phyloP scores from a whole-genome alignment of 441 rosid species.

The Erodium moschatum region DNA sequence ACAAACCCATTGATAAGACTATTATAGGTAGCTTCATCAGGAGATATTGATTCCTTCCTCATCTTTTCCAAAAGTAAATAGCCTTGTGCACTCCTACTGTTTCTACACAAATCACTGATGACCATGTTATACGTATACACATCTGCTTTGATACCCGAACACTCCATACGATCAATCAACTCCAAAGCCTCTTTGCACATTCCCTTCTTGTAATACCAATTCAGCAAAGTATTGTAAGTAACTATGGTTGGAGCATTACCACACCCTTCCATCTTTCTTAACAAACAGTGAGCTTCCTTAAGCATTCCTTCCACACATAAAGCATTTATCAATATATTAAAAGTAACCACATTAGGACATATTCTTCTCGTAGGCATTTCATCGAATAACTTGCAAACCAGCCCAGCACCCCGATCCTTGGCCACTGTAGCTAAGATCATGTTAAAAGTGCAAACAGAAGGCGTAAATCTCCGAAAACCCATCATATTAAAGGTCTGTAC shows the following conservation, averaged over 20 bases:
- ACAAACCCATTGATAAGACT: slow-evolving; percentile 64
- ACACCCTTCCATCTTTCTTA: slow-evolving; percentile 68
- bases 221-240: slow-evolving; percentile 66
- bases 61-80: slow-evolving; percentile 67
- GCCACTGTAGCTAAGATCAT: slow-evolving; percentile 46
- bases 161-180: slow-evolving; percentile 55
- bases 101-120: slow-evolving; percentile 63
- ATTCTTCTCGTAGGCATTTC: slow-evolving; percentile 59
- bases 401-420: slow-evolving; percentile 35
- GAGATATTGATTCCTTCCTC: slow-evolving; percentile 55
- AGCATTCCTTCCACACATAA: slow-evolving; percentile 60
- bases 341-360: slow-evolving; percentile 68
- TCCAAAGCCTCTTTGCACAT: slow-evolving; percentile 48
- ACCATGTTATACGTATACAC: slow-evolving; percentile 74
- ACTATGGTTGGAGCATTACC: slow-evolving; percentile 63
- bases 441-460: slow-evolving; percentile 62
- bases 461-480: slow-evolving; percentile 55
- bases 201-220: slow-evolving; percentile 73
- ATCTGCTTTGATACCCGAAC: slow-evolving; percentile 64
- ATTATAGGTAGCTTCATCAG: slow-evolving; percentile 68
- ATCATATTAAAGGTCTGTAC: slow-evolving; percentile 50
- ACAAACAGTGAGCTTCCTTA: slow-evolving; percentile 49
- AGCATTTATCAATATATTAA: slow-evolving; percentile 65
- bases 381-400: slow-evolving; percentile 59
- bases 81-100: slow-evolving; percentile 58